Conservation (phyloP, 1,284 basidiomycete genomes). For the Vanrija humicola region DNA sequence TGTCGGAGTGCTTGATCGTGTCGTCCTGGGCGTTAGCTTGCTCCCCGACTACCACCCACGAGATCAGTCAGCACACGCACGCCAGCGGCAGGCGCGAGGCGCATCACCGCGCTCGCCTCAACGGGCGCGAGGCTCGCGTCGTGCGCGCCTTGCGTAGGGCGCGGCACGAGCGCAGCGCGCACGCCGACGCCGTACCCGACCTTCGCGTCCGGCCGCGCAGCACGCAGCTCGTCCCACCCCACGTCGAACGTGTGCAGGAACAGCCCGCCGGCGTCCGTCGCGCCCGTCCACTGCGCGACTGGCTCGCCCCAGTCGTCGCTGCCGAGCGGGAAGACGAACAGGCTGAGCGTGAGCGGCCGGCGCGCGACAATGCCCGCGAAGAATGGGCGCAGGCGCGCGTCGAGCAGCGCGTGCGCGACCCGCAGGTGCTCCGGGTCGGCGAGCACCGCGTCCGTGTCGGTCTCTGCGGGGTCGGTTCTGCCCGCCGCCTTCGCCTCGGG, state of each 20-base stretch:
- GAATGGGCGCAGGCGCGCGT: slow-evolving; percentile 68
- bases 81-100: slow-evolving; percentile 26
- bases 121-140: slow-evolving; percentile 3
- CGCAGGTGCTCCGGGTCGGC: slow-evolving; percentile 44
- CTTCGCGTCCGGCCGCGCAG: slow-evolving; percentile 53
- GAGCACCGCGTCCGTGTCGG: slow-evolving; percentile 18
- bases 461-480: too few species aligned
- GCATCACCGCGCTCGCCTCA: slow-evolving; percentile 18
- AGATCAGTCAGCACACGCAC: slow-evolving; percentile 85
- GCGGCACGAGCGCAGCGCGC: too few species aligned
- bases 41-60: slow-evolving; percentile 11
- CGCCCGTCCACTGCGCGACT: slow-evolving; percentile 54
- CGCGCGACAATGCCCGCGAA: slow-evolving; percentile 47
- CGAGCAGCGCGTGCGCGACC: slow-evolving; percentile 65
- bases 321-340: slow-evolving; percentile 23
- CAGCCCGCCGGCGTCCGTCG: slow-evolving; percentile 63
- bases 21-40: slow-evolving; percentile 59
- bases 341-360: slow-evolving; percentile 32
- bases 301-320: slow-evolving; percentile 42
- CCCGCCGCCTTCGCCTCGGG: background rate
- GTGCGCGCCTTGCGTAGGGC: too few species aligned
- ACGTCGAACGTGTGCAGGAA: slow-evolving; percentile 63
- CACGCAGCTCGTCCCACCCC: slow-evolving; percentile 62
- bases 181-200: too few species aligned
- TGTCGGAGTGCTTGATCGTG: slow-evolving; percentile 75